Base-by-base conservation (phyloP, 2,329 filamentous ascomycete species). In the Beauveria asiatica region DNA sequence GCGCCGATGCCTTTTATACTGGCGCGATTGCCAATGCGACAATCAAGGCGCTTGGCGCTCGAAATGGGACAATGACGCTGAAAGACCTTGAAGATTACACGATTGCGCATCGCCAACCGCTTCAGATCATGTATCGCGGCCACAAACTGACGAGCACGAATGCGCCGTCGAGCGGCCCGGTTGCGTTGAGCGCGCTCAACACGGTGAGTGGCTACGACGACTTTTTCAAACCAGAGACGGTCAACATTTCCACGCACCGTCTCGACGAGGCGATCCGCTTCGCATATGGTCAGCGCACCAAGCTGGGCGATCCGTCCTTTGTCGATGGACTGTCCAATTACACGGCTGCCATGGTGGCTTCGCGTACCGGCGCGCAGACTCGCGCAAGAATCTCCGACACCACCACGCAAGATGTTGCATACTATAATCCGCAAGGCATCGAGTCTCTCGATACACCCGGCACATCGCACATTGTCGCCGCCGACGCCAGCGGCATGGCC, bases 261-360 rank as follows among this genome's bases (percentile, higher is more conserved):
- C 75, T 96, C n/a, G 86, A 93, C 64, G 91, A 96, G 76, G 87
- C 90, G 1, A 88, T 95, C 62, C 79, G 88, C 8, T 96, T 92
- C 68, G 89, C 85, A 0, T 96, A 95, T 66, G 91, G 87, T 2
- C 74, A 87, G 77, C 83, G 90, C 55, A 80, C 83, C 1, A 76
- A 88, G 37, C 79, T 96, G 0, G 92, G 90, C 1, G 92, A 96
- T 65, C 92, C 92, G 0, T 76, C 75, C 0, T 95, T 89, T 66
- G 82, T 92, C 7, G 67, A 72, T 0, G 75, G 80, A 0, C 80
- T 88, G 11, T 75, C 88, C 48, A 75, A 81, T 16, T 81, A 82
- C 57, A 89, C 88, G 64, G 76, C 87, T 63, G 67, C 79, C 1
- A 79, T 85, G 66, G 86, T 94, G 71, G 77, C 91, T n/a, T 79